Base-by-base conservation (phyloP, 176 grass and related monocot species). In the Bolboschoenus planiculmis region DNA sequence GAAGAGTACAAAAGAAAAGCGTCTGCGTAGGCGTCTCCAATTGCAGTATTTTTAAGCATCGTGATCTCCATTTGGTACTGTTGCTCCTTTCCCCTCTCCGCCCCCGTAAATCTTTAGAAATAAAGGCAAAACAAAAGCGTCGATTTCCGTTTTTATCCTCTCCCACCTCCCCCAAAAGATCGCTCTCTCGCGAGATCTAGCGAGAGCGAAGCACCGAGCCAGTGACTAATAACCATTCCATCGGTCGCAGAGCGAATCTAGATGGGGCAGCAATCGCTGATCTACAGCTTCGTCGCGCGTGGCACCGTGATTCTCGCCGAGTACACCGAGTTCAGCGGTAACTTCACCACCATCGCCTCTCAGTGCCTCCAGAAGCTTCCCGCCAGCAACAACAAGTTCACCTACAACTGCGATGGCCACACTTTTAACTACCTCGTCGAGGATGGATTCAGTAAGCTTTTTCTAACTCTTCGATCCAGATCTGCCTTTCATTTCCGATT, bases 401-500 rank as follows among this genome's bases (percentile, higher is more conserved):
- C 91, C 62, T 93, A 97, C 87, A 93, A 91, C 87, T 93, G 91
- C 86, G 94, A 97, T 61, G 91, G 94, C 63, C 94, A 97, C 84
- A 97, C 94, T 79, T 97, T 97, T 86, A 97, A 97, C 86, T 97
- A 91, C 84, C 94, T 97, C 85, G 94, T 97, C 13, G 94, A 93
- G 87, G 94, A 97, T 77, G 94, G 94, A 23, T 97, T 86, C 89
- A 93, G 94, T 97, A 55, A 93, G 91, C n/a, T 79, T 20, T 4
- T 5, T 21, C 7, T 10, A 21, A 16, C 10, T 11, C 9, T 60
- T 1, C 57, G 42, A 4, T 62, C 77, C 60, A 26, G 72, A 36
- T 50, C 86, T 60, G 5, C 29, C 13, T 59, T 36, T 71, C 18
- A 44, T 48, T 78, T 8, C 35, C 30, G 29, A 35, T 85, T 42